These are phyloP conservation scores for Trichomonas vaginalis DNA, from an alignment of 208 protist genomes.

Conservation along the genomic window DNA sequence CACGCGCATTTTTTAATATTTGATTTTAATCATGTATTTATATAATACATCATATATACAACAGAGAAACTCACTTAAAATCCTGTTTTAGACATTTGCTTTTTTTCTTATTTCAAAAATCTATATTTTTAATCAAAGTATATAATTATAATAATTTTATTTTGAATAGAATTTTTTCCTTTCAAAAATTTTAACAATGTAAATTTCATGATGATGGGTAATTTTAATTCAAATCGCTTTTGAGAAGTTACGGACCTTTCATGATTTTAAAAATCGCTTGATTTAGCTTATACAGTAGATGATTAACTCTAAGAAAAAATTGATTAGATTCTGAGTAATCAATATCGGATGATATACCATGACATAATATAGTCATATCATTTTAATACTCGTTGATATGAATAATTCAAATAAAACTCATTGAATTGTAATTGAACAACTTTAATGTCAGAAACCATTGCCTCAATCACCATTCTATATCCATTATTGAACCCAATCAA, in stretches of 20 bases:
- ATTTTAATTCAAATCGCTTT: background rate
- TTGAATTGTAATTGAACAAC: too few relatives aligned
- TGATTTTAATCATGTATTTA: background rate
- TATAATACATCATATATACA: background rate
- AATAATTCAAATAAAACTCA: too few relatives aligned
- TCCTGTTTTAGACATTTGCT: background rate
- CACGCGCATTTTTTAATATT: background rate
- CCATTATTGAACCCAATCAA: too few relatives aligned
- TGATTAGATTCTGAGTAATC: too few relatives aligned
- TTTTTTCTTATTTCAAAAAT: background rate
- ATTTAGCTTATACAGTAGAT: background rate
- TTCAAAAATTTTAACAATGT: background rate
- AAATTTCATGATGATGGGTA: background rate
- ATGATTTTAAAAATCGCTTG: background rate
- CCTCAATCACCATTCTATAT: too few relatives aligned
- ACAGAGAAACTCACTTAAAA: background rate
- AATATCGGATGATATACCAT: too few relatives aligned
- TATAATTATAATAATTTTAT: background rate
- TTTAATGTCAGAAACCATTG: too few relatives aligned
- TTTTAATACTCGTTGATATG: too few relatives aligned
- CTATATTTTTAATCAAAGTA: background rate
- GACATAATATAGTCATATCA: too few relatives aligned
- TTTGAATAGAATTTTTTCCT: background rate
- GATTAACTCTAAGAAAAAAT: background rate
- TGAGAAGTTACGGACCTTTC: background rate